Conservation (phyloP, 768 basidiomycete genomes). For the Erythrobasidium yunnanense region DNA sequence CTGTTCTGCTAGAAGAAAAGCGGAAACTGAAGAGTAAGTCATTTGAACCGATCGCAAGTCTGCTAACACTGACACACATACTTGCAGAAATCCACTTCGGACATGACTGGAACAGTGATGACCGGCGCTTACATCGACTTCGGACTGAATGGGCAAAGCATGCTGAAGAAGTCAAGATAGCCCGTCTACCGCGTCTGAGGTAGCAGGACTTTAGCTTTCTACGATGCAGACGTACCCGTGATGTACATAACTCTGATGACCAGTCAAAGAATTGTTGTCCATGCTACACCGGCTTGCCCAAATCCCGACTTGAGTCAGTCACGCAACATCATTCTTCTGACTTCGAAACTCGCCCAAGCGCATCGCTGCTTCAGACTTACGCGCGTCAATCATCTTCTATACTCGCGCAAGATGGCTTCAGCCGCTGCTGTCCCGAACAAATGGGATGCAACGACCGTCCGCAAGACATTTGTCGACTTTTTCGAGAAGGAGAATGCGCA, state of each 20-base stretch:
- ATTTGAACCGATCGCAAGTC: not conserved
- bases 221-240: not conserved
- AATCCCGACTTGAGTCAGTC: no score
- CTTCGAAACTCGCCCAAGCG: not conserved
- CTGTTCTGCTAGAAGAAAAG: conserved; percentile 3
- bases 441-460: conserved; percentile 73
- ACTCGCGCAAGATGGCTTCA: no score
- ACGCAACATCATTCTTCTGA: conserved; percentile 3
- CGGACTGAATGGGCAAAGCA: not conserved
- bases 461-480: conserved; percentile 81
- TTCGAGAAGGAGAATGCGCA: conserved; percentile 62
- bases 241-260: not conserved
- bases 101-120: conserved; percentile 5
- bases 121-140: not conserved
- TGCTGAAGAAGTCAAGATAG: not conserved
- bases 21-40: conserved; percentile 21
- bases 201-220: not conserved
- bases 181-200: not conserved
- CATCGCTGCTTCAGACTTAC: not conserved
- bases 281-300: not conserved
- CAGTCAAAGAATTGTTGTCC: no score
- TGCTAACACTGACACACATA: no score
- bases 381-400: no score
- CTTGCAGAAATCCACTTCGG: conserved; percentile 18
- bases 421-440: no score